phyloP scores from a whole-genome alignment of 1,139 yeast species.

The Geotrichum restrictum region DNA sequence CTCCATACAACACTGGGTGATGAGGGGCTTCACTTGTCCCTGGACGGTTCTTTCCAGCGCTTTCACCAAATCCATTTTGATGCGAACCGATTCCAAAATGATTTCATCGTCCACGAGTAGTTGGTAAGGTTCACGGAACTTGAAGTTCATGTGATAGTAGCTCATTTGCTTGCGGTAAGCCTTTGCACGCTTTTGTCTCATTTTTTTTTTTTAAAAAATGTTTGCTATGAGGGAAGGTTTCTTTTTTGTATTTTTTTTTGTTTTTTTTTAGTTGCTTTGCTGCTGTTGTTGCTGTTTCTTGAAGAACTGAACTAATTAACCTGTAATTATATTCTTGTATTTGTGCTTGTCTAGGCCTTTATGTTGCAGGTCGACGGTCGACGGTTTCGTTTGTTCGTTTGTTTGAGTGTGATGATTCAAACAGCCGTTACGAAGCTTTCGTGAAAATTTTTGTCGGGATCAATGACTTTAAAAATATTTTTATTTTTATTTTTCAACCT shows the following conservation, averaged over 20 bases:
- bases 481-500: too few relatives aligned
- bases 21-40: constrained; percentile 84
- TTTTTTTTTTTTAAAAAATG: constrained; percentile 36
- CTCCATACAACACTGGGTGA: constrained; percentile 93
- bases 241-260: too few relatives aligned
- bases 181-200: constrained; percentile 97
- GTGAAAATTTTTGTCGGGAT: too few relatives aligned
- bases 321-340: too few relatives aligned
- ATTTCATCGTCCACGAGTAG: constrained; percentile 77
- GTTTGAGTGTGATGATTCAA: neutral
- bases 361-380: too few relatives aligned
- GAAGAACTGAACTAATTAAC: too few relatives aligned
- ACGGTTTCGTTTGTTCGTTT: neutral
- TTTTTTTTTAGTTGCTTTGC: too few relatives aligned
- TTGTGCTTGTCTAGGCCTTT: too few relatives aligned
- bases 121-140: constrained; percentile 92
- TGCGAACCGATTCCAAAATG: constrained; percentile 58
- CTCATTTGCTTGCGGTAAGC: constrained; percentile 89
- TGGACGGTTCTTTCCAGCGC: constrained; percentile 82
- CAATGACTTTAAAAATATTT: too few relatives aligned
- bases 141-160: constrained; percentile 76
- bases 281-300: too few relatives aligned
- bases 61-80: constrained; percentile 67
- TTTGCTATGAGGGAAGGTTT: neutral
- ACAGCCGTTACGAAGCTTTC: neutral